Conservation (phyloP, 139 green algal species). For the Chlorella sp. region DNA sequence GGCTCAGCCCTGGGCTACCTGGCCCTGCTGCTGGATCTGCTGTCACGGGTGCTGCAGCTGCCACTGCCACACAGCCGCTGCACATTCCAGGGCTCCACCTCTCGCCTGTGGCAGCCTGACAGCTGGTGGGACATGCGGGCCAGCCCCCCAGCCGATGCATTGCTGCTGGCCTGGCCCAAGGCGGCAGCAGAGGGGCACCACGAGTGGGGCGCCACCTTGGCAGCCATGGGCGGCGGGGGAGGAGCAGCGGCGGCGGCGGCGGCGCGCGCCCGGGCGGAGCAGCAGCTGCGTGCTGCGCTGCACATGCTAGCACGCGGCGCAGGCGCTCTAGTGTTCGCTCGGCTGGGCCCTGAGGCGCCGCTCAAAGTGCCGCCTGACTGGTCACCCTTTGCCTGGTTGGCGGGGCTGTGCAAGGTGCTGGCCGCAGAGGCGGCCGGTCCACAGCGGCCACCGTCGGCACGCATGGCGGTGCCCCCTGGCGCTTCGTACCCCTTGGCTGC, state of each 20-base stretch:
- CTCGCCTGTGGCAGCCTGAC: slow-evolving; percentile 67
- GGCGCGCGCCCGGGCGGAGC: not conserved
- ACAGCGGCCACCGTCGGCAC: not conserved
- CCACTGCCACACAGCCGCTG: slow-evolving; percentile 69
- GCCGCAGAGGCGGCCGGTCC: slow-evolving; percentile 32
- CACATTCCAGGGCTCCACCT: slow-evolving; percentile 62
- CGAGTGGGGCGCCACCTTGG: not conserved
- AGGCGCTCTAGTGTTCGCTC: slow-evolving; percentile 27
- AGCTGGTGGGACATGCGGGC: slow-evolving; percentile 67
- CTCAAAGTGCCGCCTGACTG: slow-evolving; percentile 57
- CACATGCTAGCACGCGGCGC: slow-evolving; percentile 54
- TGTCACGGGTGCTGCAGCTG: slow-evolving; percentile 63
- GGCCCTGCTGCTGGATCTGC: slow-evolving; percentile 68
- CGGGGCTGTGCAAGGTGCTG: slow-evolving; percentile 56
- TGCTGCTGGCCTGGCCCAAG: slow-evolving; percentile 58
- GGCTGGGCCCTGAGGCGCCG: slow-evolving; percentile 18
- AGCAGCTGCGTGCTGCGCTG: slow-evolving; percentile 51
- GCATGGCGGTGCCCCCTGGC: not conserved
- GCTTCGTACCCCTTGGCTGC: slow-evolving; percentile 4
- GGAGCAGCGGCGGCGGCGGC: not conserved
- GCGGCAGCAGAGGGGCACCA: not conserved
- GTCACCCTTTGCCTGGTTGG: slow-evolving; percentile 62
- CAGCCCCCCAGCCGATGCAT: slow-evolving; percentile 34
- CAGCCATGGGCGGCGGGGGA: slow-evolving; percentile 15
- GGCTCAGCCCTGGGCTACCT: slow-evolving; percentile 72